Percentiles rank a stretch among this genome's conserved stretches.
These are phyloP conservation scores for Collybia sp. DNA, from an alignment of 768 basidiomycete species.

Conservation along the genomic window DNA sequence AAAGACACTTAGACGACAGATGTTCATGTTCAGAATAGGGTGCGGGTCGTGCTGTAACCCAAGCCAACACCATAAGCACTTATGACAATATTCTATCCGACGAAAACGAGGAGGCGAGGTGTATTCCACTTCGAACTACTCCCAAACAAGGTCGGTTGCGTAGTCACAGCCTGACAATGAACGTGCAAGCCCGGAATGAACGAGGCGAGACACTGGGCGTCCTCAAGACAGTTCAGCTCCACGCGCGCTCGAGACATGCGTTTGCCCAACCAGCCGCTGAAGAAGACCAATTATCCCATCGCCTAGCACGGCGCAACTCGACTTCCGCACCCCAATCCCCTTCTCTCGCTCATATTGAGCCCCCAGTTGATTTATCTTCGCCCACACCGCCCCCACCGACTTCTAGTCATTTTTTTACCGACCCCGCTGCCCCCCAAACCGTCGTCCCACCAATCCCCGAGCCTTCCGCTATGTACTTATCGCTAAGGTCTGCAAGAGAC, in stretches of 20 bases:
- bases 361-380: not conserved
- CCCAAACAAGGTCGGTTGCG: constrained; percentile 39
- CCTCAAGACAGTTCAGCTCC: constrained; percentile 57
- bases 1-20: too few species aligned
- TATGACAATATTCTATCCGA: constrained; percentile 53
- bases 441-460: constrained; percentile 4
- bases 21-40: constrained; percentile 32
- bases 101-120: constrained; percentile 46
- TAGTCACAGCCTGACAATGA: constrained; percentile 57
- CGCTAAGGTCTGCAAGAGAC: constrained; percentile 20
- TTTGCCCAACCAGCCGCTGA: constrained; percentile 30
- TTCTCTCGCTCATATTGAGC: constrained; percentile 2
- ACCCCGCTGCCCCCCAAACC: constrained; percentile 17
- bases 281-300: constrained; percentile 21
- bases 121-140: constrained; percentile 21
- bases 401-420: constrained; percentile 9
- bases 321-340: constrained; percentile 25
- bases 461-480: constrained; percentile 12
- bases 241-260: constrained; percentile 56
- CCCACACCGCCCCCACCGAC: constrained; percentile 7
- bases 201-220: constrained; percentile 46
- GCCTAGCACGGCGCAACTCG: constrained; percentile 44
- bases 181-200: constrained; percentile 34
- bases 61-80: constrained; percentile 58
- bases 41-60: constrained; percentile 66